Evolutionary conservation across 2,329 filamentous ascomycete genomes (phyloP).

Genomic region (Xylaria sp.): DNA sequence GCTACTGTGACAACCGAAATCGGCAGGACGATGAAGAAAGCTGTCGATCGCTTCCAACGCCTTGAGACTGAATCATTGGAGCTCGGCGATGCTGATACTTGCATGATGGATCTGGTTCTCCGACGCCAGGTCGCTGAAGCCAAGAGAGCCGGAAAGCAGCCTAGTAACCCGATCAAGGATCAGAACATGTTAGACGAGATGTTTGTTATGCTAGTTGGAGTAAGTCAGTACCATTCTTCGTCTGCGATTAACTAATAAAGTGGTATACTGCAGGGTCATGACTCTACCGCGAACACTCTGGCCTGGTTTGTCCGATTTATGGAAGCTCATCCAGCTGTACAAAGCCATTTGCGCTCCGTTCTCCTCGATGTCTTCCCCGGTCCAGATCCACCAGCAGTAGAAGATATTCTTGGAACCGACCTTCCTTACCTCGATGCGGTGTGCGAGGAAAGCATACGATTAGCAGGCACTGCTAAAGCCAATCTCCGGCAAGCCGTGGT

Average conservation of each 20-base stretch:
- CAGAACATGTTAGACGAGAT: constrained; percentile 35
- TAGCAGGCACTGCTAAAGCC: constrained; percentile 28
- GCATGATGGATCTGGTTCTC: constrained; percentile 40
- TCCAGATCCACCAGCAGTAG: constrained; percentile 8
- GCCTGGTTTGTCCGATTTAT: constrained; percentile 39
- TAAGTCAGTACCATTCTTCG: neutral
- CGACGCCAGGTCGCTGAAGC: constrained; percentile 35
- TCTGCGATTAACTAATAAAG: neutral
- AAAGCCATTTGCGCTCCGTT: constrained; percentile 2
- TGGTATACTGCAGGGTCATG: constrained; percentile 29
- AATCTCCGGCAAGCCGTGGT: constrained; percentile 32
- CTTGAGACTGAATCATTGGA: constrained; percentile 28
- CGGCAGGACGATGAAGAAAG: constrained; percentile 22
- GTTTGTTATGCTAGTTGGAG: constrained; percentile 36
- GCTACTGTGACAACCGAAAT: constrained; percentile 32
- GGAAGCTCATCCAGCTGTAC: constrained; percentile 30
- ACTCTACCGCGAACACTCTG: constrained; percentile 36
- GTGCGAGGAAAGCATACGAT: constrained; percentile 33
- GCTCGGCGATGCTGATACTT: constrained; percentile 27
- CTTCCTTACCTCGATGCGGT: constrained; percentile 35
- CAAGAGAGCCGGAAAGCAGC: constrained; percentile 16
- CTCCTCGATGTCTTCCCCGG: neutral
- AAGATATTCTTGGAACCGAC: constrained; percentile 33
- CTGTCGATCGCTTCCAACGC: constrained; percentile 32
- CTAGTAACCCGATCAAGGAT: constrained; percentile 28